Base-by-base conservation (phyloP, 2,329 filamentous ascomycete genomes). In the Atkinsonella hypoxylon region DNA sequence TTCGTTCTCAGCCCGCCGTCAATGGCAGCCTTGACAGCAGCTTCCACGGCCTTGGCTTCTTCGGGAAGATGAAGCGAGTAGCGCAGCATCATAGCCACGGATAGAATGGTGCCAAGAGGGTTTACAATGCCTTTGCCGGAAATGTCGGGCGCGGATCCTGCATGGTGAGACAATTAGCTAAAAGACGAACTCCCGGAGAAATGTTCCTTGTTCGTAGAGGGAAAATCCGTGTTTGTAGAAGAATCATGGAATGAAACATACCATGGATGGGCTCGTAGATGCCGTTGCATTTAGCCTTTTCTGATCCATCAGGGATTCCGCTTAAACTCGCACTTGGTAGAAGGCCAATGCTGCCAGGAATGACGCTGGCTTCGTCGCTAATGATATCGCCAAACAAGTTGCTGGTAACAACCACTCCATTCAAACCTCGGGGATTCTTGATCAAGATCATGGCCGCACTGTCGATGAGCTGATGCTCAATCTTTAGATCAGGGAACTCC, bases 391-490 rank as follows among this genome's bases (percentile, higher is more conserved):
- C 93, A 65, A 95, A 95, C 54, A 58, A 53, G 69, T 96, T 98
- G 74, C 84, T 90, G 10, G 90, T 95, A 56, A 97, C 82, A 40
- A 97, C 79, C 32, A 97, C 82, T 49, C 91, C 91, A 66, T 96
- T 97, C 49, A 97, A 18, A 75, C 20, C 82, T 80, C 15, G 83
- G 77, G 91, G 91, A 70, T 90, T 91, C 83, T 95, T 96, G 63
- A 97, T 80, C 86, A 97, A 89, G 59, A 96, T 75, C 90, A 97
- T 96, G 57, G 91, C 90, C 20, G 90, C 91, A 51, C 82, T 89
- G 71, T 97, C 91, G 64, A 96, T 95, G 46, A 97, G 78, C 67
- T 97, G 90, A 67, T 95, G 91, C 57, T 83, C 81, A 42, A 94
- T 71, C 73, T 87, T 80, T 41, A 96, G 70, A 66, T 91, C 81